Evolutionary conservation across 2,329 filamentous ascomycete species (phyloP).

Genomic region (Cytospora chrysosperma): DNA sequence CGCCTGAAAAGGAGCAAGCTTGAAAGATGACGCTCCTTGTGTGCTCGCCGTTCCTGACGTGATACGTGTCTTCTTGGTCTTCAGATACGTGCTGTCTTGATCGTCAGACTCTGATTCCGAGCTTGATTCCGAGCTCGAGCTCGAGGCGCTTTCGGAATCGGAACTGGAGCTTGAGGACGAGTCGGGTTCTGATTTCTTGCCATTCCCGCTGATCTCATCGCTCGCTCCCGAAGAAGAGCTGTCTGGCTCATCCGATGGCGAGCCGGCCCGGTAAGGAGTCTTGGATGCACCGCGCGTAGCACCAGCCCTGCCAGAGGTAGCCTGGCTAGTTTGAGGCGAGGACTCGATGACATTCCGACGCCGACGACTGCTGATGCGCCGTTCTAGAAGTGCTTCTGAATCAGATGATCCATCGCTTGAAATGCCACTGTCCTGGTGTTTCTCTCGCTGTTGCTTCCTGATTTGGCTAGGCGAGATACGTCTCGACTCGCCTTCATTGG

Average conservation of each 20-base stretch:
- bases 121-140: conserved; percentile 32
- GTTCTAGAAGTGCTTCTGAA: not conserved
- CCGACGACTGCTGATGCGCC: not conserved
- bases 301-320: not conserved
- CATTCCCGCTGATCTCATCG: not conserved
- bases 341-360: not conserved
- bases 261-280: conserved; percentile 24
- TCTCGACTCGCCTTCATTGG: not conserved
- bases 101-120: conserved; percentile 40
- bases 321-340: conserved; percentile 2
- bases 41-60: not conserved
- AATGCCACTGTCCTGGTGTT: not conserved
- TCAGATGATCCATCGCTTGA: conserved; percentile 6
- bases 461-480: not conserved
- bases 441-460: not conserved
- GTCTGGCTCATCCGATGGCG: conserved; percentile 22
- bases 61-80: not conserved
- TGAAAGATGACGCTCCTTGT: not conserved
- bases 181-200: not conserved
- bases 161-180: conserved; percentile 20
- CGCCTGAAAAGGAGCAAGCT: not conserved
- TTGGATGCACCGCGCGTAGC: not conserved
- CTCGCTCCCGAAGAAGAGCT: conserved; percentile 9
- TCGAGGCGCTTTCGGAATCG: conserved; percentile 31
- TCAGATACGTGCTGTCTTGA: conserved; percentile 29